Base-by-base conservation (phyloP, 257 asterid genomes). In the Capsicum pubescens region DNA sequence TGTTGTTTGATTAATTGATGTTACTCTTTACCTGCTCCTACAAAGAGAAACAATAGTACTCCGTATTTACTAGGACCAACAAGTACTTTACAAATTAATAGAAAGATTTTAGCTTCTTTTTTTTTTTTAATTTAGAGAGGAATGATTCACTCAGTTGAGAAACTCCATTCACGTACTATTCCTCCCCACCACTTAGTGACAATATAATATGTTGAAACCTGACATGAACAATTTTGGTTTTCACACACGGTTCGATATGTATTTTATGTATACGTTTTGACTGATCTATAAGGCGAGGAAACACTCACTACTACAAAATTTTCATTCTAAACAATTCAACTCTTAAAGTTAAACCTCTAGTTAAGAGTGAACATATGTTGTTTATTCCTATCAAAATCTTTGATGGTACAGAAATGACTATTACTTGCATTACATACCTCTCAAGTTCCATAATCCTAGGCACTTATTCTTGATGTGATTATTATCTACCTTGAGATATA, bases 21-120 rank as follows among this genome's bases (percentile, higher is more conserved):
- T 76, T 76, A 54, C 81, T 32, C 50, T 76, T 26, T 26, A 76
- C 81, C 81, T 76, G 52, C 64, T 14, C 7, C 9, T 4, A 42
- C 17, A 5, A 5, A 42, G 26, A 68, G 55, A 61, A 67, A 9
- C 50, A 35, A 67, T 35, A 68, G 42, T 39, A 39, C 42, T 39
- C 42, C 42, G 13, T 48, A 72, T 19, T 72, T 46, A 19, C 16
- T 72, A 14, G 60, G 42, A 74, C 80, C 80, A 74, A 19, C 42
- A 48, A 48, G 11, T 44, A 2, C 42, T 39, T 39, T 39, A 39
- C 42, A 44, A 71, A 70, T 44, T 42, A 17, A n/a, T 26, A 26
- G 1, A 26, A 26, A 26, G 32, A 26, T 26, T 26, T 26, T 26
- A 26, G 32, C 32, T 26, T 26, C 26, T 26, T 26, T 26, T 26